phyloP scores from a whole-genome alignment of 2,329 filamentous ascomycete species.

The Fusarium odoratissimum region DNA sequence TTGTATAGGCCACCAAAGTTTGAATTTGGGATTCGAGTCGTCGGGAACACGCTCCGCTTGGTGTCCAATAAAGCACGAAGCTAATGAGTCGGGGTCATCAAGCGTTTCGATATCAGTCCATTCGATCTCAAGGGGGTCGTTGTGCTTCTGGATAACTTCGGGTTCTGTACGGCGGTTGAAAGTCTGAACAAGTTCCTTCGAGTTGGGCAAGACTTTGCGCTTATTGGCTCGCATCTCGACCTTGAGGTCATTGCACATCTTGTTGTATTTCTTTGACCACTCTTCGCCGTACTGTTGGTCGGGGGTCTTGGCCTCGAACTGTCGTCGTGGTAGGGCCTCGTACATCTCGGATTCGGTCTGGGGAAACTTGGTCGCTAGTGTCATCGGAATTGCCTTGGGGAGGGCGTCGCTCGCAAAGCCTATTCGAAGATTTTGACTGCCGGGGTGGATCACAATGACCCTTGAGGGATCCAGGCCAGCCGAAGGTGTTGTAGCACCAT shows the following conservation, averaged over 20 bases:
- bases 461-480: conserved; percentile 82
- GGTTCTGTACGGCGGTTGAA: conserved; percentile 88
- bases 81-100: conserved; percentile 71
- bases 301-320: conserved; percentile 68
- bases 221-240: conserved; percentile 93
- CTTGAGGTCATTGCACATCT: conserved; percentile 89
- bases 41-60: conserved; percentile 90
- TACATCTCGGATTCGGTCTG: conserved; percentile 87
- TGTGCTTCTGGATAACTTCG: conserved; percentile 92
- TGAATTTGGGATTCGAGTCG: conserved; percentile 87
- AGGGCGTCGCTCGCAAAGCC: conserved; percentile 96
- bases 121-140: conserved; percentile 91
- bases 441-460: conserved; percentile 93
- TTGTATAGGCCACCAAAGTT: conserved; percentile 90
- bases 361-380: conserved; percentile 82
- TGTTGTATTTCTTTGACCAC: conserved; percentile 78
- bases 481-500: conserved; percentile 64
- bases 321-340: conserved; percentile 79
- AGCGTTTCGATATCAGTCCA: conserved; percentile 86
- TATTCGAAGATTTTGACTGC: conserved; percentile 94
- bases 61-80: conserved; percentile 80
- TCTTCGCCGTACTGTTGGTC: conserved; percentile 93
- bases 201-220: conserved; percentile 95
- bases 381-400: conserved; percentile 94
- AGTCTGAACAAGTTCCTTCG: conserved; percentile 93